These are phyloP conservation scores for Thalassiosira hispida DNA, from an alignment of 352 stramenopile species.

Conservation along the genomic window DNA sequence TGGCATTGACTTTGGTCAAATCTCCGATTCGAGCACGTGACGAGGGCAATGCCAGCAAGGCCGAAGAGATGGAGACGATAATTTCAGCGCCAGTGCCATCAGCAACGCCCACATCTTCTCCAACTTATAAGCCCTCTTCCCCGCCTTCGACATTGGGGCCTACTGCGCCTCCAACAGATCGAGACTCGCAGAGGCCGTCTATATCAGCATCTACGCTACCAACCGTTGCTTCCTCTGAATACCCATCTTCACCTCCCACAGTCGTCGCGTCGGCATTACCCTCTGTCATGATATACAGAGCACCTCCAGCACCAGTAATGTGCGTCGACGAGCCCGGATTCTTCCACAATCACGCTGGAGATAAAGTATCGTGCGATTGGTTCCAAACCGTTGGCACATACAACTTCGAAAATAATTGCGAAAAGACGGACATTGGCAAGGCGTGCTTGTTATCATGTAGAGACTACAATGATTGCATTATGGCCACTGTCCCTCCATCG, in stretches of 20 bases:
- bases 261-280: conserved; percentile 2
- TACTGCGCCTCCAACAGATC: conserved; percentile 23
- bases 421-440: conserved; percentile 37
- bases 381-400: conserved; percentile 30
- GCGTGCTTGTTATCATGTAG: conserved; percentile 29
- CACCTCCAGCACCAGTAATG: conserved; percentile 13
- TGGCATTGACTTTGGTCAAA: conserved; percentile 20
- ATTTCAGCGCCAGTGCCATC: neutral
- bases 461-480: conserved; percentile 30
- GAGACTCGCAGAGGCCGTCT: conserved; percentile 8
- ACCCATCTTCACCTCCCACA: conserved; percentile 2
- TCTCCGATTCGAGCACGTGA: neutral
- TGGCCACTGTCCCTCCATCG: conserved; percentile 9
- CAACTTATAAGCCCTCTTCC: neutral
- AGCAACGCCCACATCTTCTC: conserved; percentile 1
- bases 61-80: conserved; percentile 2
- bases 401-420: conserved; percentile 33
- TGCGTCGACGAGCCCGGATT: conserved; percentile 35
- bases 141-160: neutral
- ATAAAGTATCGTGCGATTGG: conserved; percentile 42
- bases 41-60: conserved; percentile 6
- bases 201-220: neutral
- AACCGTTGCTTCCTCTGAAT: conserved; percentile 12
- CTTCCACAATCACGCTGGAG: conserved; percentile 38
- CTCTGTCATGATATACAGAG: conserved; percentile 8